phyloP scores from a whole-genome alignment of 768 basidiomycete species.

The Termitomyces sp. region DNA sequence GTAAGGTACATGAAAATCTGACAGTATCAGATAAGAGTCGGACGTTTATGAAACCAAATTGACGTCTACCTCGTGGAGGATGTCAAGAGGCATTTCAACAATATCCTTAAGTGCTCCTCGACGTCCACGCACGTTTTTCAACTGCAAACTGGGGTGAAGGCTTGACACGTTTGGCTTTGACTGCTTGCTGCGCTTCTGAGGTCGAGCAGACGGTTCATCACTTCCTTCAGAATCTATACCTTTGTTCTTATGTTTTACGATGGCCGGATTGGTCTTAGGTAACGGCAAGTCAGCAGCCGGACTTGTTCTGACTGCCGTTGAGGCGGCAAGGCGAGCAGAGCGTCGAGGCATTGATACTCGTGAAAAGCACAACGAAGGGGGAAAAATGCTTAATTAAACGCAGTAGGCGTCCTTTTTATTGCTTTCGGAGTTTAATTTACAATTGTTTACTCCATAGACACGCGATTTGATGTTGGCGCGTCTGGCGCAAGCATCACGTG shows the following conservation, averaged over 20 bases:
- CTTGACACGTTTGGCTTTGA: not conserved
- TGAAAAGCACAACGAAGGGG: not conserved
- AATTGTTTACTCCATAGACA: too few species aligned
- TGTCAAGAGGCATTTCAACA: constrained; percentile 24
- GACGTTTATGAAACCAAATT: too few species aligned
- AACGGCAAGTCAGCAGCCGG: too few species aligned
- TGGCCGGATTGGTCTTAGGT: not conserved
- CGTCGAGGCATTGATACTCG: not conserved
- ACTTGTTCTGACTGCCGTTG: not conserved
- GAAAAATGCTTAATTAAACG: too few species aligned
- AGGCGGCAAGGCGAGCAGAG: not conserved
- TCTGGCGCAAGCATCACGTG: too few species aligned
- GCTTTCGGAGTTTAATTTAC: too few species aligned
- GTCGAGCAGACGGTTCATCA: not conserved
- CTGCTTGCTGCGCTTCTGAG: not conserved
- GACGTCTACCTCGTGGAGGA: constrained; percentile 22
- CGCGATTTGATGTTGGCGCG: too few species aligned
- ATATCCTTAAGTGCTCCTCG: constrained; percentile 13
- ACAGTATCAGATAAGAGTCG: not conserved
- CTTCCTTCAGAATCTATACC: not conserved
- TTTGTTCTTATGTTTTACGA: not conserved
- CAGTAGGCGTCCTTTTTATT: too few species aligned
- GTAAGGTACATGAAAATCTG: constrained; percentile 32
- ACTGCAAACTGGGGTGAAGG: not conserved
- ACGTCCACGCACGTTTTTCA: constrained; percentile 6